A percentile compares a stretch with the other conserved stretches of the same genome.
Evolutionary conservation across 2,329 filamentous ascomycete genomes (phyloP).

Genomic region (Cytospora piceicola): DNA sequence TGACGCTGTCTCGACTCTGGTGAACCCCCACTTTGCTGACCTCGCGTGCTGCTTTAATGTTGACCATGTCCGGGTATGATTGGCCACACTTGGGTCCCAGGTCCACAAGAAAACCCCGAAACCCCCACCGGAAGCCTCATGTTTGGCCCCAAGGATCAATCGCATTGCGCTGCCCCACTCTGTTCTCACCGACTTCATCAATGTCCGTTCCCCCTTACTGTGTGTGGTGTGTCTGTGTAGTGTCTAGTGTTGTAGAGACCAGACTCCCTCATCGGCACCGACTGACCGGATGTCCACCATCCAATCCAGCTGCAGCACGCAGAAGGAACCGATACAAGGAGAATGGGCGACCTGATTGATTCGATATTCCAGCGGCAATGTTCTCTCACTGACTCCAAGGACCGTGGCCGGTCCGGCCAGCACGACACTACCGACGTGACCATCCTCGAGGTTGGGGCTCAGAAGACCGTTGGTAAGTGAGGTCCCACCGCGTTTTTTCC

Average conservation of each 20-base stretch:
- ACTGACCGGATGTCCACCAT: slow-evolving; percentile 19
- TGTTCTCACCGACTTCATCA: slow-evolving; percentile 22
- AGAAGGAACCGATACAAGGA: slow-evolving; percentile 23
- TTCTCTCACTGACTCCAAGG: slow-evolving; percentile 20
- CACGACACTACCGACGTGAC: slow-evolving; percentile 16
- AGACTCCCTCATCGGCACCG: slow-evolving; percentile 14
- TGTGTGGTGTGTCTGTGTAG: background rate
- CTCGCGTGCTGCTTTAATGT: slow-evolving; percentile 5
- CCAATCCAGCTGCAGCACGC: slow-evolving; percentile 8
- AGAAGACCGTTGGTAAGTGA: slow-evolving; percentile 25
- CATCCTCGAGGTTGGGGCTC: slow-evolving; percentile 28
- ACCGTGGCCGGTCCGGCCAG: slow-evolving; percentile 20
- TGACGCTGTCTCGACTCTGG: background rate
- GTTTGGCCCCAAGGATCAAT: slow-evolving; percentile 13
- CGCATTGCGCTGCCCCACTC: slow-evolving; percentile 22
- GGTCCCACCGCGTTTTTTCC: slow-evolving; percentile 1
- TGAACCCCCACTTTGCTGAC: too few species aligned
- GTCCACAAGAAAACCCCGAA: slow-evolving; percentile 10
- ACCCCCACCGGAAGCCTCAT: slow-evolving; percentile 20
- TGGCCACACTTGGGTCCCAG: slow-evolving; percentile 16
- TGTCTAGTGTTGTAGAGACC: too few species aligned
- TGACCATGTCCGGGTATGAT: slow-evolving; percentile 7
- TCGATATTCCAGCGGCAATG: slow-evolving; percentile 26
- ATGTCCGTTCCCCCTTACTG: slow-evolving; percentile 7
- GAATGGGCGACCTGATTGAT: slow-evolving; percentile 27